Percentiles rank a stretch among this genome's conserved stretches.
Evolutionary conservation across 768 basidiomycete species (phyloP).

Genomic region (Lentinula lateritia): DNA sequence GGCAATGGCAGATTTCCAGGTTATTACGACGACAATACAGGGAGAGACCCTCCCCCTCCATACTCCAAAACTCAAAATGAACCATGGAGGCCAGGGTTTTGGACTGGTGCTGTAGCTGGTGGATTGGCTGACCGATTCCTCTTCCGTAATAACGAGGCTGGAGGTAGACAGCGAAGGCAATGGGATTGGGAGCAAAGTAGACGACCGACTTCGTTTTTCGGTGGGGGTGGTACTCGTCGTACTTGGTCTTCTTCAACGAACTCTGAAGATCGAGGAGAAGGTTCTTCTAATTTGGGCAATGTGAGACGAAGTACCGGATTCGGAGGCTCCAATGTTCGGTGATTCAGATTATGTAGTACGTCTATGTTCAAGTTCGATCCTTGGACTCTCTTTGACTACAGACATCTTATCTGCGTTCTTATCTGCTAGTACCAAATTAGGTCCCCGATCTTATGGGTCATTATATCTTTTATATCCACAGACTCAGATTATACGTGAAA

Average conservation of each 20-base stretch:
- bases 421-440: no score
- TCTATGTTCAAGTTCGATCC: no score
- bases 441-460: no score
- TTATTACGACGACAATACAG: constrained; percentile 28
- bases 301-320: constrained; percentile 77
- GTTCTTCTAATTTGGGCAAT: constrained; percentile 60
- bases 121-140: constrained; percentile 58
- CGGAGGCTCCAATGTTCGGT: constrained; percentile 73
- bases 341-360: constrained; percentile 11
- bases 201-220: constrained; percentile 19
- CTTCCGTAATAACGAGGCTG: constrained; percentile 27
- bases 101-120: constrained; percentile 76
- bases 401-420: neutral
- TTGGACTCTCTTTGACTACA: neutral
- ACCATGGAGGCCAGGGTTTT: constrained; percentile 62
- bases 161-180: constrained; percentile 9
- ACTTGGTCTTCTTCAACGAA: constrained; percentile 13
- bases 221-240: constrained; percentile 22
- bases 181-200: constrained; percentile 59
- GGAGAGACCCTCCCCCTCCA: constrained; percentile 45
- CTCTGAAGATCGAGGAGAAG: constrained; percentile 58
- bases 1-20: constrained; percentile 47
- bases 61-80: constrained; percentile 38
- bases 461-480: neutral
- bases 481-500: no score